Base-by-base conservation (phyloP, 2,329 filamentous ascomycete genomes). In the Botryosphaeria agaves region DNA sequence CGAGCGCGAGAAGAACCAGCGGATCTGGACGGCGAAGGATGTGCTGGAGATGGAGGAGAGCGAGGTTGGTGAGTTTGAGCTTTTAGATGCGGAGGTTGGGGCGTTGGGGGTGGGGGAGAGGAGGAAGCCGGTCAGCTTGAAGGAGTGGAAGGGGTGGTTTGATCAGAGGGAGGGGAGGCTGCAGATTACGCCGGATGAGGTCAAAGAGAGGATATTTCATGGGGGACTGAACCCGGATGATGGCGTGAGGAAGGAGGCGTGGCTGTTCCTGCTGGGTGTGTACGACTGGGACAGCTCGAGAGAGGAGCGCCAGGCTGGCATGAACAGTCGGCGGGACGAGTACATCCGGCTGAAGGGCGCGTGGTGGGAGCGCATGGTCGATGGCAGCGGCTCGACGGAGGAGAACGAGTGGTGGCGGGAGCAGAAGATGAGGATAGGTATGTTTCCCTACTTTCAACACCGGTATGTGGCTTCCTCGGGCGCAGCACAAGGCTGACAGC, bases 121-220 rank as follows among this genome's bases (percentile, higher is more conserved):
- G 42, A 69, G 85, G 39, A 83, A 76, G 45, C 66, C 73, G 0
- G 75, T 98, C 1, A 81, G 77, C 0, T 47, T 87, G 36, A 68
- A 78, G 38, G 89, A 98, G 51, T 98, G 89, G 89, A 73, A 77
- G n/a, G 67, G 63, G 1, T 95, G 83, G 49, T 95, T 98, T 43
- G 83, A 95, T 41, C 54, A 65, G 2, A 61, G 59, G 3, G 79
- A 73, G 0, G 89, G 89, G 0, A 65, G 74, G 26, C 56, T 98
- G 2, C 69, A 77, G 3, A 59, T 92, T 27, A 95, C 85, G 0
- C 64, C 76, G 3, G 83, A 94, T 41, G 89, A 98, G 49, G 84
- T 92, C 39, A 98, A 95, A 52, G 87, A 95, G 48, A 71, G 89
- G n/a, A 71, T 98, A 33, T 98, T 95, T 51, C 89, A 95, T 46